phyloP scores from a whole-genome alignment of 192 early-diverging fungal genomes.

The Coemansia sp. region DNA sequence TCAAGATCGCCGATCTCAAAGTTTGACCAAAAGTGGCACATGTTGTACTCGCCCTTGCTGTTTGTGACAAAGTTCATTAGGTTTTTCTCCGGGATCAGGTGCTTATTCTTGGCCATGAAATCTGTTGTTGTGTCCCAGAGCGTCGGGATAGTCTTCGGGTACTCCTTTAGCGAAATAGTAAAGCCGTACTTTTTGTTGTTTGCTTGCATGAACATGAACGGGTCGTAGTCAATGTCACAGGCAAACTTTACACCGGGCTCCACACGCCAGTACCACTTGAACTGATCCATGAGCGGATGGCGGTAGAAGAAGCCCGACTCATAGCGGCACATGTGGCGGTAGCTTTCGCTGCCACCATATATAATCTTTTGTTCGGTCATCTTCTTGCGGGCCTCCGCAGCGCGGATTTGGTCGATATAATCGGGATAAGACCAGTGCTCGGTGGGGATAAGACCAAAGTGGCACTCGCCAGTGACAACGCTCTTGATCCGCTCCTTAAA shows the following conservation, averaged over 20 bases:
- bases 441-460: slow-evolving; percentile 62
- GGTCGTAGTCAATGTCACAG: slow-evolving; percentile 82
- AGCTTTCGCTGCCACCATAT: slow-evolving; percentile 62
- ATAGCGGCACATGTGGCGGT: slow-evolving; percentile 71
- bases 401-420: slow-evolving; percentile 67
- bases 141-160: slow-evolving; percentile 64
- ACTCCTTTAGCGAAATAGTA: slow-evolving; percentile 71
- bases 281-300: slow-evolving; percentile 66
- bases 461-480: slow-evolving; percentile 37
- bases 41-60: slow-evolving; percentile 56
- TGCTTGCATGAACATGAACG: slow-evolving; percentile 73
- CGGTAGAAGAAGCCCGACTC: slow-evolving; percentile 78
- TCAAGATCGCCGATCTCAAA: slow-evolving; percentile 73
- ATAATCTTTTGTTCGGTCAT: slow-evolving; percentile 59
- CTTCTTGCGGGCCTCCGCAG: slow-evolving; percentile 55
- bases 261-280: slow-evolving; percentile 83
- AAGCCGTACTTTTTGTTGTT: slow-evolving; percentile 74
- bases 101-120: slow-evolving; percentile 58
- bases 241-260: slow-evolving; percentile 78
- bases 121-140: slow-evolving; percentile 66
- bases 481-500: slow-evolving; percentile 60
- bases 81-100: slow-evolving; percentile 58
- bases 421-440: slow-evolving; percentile 77
- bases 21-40: slow-evolving; percentile 76
- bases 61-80: slow-evolving; percentile 61